Conservation (phyloP, 1,284 basidiomycete genomes). For the Gomphus bonarii region DNA sequence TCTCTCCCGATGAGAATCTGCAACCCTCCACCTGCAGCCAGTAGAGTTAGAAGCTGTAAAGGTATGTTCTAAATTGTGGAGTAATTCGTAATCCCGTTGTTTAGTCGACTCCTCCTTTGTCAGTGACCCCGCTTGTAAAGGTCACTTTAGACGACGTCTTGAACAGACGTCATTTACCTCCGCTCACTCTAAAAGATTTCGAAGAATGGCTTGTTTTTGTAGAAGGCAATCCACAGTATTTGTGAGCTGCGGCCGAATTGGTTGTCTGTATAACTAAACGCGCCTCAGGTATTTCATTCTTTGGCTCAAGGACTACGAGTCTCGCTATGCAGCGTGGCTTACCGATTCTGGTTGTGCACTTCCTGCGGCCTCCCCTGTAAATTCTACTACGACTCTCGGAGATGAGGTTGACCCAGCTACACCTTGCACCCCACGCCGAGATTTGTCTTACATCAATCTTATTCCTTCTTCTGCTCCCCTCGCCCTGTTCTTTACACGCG, state of each 20-base stretch:
- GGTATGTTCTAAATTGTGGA: constrained; percentile 23
- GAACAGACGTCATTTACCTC: constrained; percentile 59
- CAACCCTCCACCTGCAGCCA: constrained; percentile 58
- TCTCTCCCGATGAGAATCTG: constrained; percentile 49
- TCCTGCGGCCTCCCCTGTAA: not conserved
- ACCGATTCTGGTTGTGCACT: constrained; percentile 27
- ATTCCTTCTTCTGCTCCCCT: constrained; percentile 38
- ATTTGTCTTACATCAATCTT: constrained; percentile 14
- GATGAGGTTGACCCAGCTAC: not conserved
- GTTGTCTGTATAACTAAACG: not conserved
- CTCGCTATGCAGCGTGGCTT: constrained; percentile 50
- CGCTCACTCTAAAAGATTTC: constrained; percentile 68
- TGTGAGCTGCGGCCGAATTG: constrained; percentile 30
- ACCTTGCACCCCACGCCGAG: not conserved
- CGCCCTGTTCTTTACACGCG: constrained; percentile 61
- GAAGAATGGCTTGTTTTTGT: constrained; percentile 74
- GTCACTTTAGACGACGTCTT: constrained; percentile 60
- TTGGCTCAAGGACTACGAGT: constrained; percentile 60
- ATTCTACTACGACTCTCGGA: not conserved
- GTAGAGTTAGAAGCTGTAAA: constrained; percentile 51
- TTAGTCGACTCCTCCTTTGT: constrained; percentile 1
- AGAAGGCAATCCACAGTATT: constrained; percentile 57
- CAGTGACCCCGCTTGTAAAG: constrained; percentile 47
- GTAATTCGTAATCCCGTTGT: not conserved
- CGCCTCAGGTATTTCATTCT: constrained; percentile 56